A percentile compares a stretch with the other conserved stretches of the same genome.
Evolutionary conservation across 345 rosid genomes (phyloP).

Genomic region (Arabis hirsuta): DNA sequence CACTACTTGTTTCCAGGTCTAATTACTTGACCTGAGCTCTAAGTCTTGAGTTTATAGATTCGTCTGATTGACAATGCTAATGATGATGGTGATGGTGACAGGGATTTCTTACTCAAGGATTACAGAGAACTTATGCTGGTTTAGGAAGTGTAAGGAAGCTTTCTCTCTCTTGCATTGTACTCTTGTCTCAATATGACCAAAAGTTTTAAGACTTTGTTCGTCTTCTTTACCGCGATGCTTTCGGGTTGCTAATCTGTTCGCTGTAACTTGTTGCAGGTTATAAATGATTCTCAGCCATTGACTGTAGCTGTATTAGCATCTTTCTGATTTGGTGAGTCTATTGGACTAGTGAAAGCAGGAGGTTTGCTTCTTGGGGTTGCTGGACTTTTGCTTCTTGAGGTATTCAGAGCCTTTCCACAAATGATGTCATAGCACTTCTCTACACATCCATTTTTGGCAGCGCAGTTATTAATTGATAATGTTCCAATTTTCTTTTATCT

Average conservation of each 20-base stretch:
- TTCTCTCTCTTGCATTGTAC: conserved; percentile 22
- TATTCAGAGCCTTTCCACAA: conserved; percentile 56
- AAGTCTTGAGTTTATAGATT: neutral
- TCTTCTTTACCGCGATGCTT: neutral
- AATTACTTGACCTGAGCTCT: conserved; percentile 11
- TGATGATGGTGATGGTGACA: conserved; percentile 42
- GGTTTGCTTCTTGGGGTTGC: conserved; percentile 83
- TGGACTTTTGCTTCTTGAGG: conserved; percentile 95
- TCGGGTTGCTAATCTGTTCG: neutral
- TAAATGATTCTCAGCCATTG: conserved; percentile 90
- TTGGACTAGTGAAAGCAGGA: conserved; percentile 73
- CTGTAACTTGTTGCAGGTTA: conserved; percentile 58
- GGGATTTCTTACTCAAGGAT: conserved; percentile 93
- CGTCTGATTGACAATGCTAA: neutral
- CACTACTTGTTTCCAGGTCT: conserved; percentile 85
- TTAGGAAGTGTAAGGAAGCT: conserved; percentile 71
- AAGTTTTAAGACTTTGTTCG: conserved; percentile 1
- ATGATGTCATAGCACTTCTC: conserved; percentile 69
- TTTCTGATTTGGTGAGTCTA: conserved; percentile 77
- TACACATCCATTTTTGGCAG: conserved; percentile 92
- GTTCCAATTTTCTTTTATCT: too few relatives aligned
- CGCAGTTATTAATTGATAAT: too few relatives aligned
- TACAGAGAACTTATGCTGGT: conserved; percentile 92
- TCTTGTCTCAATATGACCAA: neutral
- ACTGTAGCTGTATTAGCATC: conserved; percentile 91